Evolutionary conservation across 129 eudicot species (phyloP).

Genomic region (Pulicaria dysenterica): DNA sequence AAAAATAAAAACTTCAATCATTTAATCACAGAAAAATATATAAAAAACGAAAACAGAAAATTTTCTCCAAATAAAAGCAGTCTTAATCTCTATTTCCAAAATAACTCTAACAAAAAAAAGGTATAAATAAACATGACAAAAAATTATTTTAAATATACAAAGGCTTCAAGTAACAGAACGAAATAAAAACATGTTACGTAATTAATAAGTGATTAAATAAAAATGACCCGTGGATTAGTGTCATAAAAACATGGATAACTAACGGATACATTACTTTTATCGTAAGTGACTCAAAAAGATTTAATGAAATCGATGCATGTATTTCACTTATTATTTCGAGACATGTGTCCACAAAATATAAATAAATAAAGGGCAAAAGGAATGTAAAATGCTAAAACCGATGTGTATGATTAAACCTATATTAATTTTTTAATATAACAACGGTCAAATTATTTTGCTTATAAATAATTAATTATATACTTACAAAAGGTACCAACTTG

Average conservation of each 20-base stretch:
- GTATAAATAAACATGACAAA: too few species aligned
- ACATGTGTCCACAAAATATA: conserved; percentile 21
- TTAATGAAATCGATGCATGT: conserved; percentile 24
- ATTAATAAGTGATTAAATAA: neutral
- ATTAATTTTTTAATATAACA: conserved; percentile 18
- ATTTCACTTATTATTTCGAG: conserved; percentile 34
- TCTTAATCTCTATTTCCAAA: too few species aligned
- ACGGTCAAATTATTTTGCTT: conserved; percentile 35
- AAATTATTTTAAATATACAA: too few species aligned
- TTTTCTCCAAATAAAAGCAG: too few species aligned
- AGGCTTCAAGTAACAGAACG: too few species aligned
- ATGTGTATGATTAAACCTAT: conserved; percentile 24
- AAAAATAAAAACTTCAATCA: too few species aligned
- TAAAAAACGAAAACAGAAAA: too few species aligned
- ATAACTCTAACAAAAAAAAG: too few species aligned
- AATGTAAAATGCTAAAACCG: conserved; percentile 24
- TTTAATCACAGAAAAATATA: too few species aligned
- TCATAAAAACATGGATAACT: neutral
- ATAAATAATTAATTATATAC: neutral
- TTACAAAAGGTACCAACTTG: conserved; percentile 25
- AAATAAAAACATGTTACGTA: neutral
- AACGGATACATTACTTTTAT: conserved; percentile 32
- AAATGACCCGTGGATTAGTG: conserved; percentile 21
- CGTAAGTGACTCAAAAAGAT: conserved; percentile 1
- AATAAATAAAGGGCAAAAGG: conserved; percentile 23